A percentile compares a stretch with the other conserved stretches of the same genome.
phyloP scores from a whole-genome alignment of 2,329 filamentous ascomycete genomes.

The Colletotrichum orbiculare region DNA sequence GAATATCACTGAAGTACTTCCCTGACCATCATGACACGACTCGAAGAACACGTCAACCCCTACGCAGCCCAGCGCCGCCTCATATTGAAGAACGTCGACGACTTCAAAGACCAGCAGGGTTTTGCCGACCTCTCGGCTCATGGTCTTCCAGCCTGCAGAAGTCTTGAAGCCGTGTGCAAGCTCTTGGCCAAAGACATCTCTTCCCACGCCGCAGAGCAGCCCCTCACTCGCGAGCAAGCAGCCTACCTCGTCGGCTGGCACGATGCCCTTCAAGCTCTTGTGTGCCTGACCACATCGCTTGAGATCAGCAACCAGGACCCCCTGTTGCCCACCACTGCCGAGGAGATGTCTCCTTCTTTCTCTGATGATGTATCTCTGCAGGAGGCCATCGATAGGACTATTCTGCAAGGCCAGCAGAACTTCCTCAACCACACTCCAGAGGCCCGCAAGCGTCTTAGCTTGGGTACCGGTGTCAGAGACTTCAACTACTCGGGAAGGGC shows the following conservation, averaged over 20 bases:
- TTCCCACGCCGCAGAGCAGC: not conserved
- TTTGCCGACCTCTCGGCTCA: no score
- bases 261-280: conserved; percentile 16
- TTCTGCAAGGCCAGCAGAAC: no score
- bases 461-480: no score
- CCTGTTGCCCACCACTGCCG: no score
- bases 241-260: conserved; percentile 21
- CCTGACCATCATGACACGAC: not conserved
- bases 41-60: not conserved
- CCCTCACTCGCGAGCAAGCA: not conserved
- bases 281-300: not conserved
- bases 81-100: not conserved
- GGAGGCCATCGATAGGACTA: no score
- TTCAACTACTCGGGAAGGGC: no score
- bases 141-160: not conserved
- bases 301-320: not conserved
- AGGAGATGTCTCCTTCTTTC: no score
- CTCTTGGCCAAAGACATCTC: conserved; percentile 1
- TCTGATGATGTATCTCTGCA: no score
- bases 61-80: not conserved
- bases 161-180: conserved; percentile 3
- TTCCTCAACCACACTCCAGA: no score
- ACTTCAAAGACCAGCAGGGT: not conserved
- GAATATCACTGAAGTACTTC: not conserved
- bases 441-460: no score